Evolutionary conservation across 2,329 filamentous ascomycete genomes (phyloP), one percentile per base, ranked within the genome.

Genomic region (Coniosporium tulheliwenetii): DNA sequence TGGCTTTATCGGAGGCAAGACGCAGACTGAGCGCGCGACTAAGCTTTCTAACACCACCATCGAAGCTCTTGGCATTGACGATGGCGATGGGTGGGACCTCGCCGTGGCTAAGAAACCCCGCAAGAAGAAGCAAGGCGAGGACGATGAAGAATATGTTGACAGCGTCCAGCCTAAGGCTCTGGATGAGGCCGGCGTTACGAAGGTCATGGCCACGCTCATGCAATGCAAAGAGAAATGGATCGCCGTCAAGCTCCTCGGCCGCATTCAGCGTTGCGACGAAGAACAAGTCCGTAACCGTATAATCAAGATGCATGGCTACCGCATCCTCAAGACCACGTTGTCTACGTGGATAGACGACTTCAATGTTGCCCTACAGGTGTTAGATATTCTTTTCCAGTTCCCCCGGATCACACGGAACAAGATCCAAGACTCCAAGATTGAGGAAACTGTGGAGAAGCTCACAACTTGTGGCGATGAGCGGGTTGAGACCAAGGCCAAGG

Each of bases 201-300:
- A 93, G 63, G 85, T 95, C 60, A 94, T 95, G 85, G 87, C 89
- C 16, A 81, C 86, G 40, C 75, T 98, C 44, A 87, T 94, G 77
- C 89, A 95, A 60, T 94, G 85, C 70, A 93, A 94, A 62, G 91
- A 98, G 69, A 95, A 95, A 62, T 98, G 91, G 91, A 95, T 98
- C 60, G 86, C 85, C 2, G 86, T 95, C 62, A 96, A 96, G 63
- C 69, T 98, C 42, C 74, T 98, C 44, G 75, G 79, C 49, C 87
- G 91, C 40, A 86, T 98, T 46, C 85, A 94, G 60, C 73, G 75
- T 34, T 87, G 82, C 55, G 75, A 89, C 38, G 86, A 95, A 50
- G 85, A 94, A 54, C 78, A 78, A 47, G 85, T 95, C 42, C 77
- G 84, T 45, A 84, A 91, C 59, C 78, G 81, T 40, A 86, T 96